Percentiles rank a stretch among this genome's conserved stretches.
Conservation (phyloP, 108 stramenopile species). For the Fragilaria crotonensis region DNA sequence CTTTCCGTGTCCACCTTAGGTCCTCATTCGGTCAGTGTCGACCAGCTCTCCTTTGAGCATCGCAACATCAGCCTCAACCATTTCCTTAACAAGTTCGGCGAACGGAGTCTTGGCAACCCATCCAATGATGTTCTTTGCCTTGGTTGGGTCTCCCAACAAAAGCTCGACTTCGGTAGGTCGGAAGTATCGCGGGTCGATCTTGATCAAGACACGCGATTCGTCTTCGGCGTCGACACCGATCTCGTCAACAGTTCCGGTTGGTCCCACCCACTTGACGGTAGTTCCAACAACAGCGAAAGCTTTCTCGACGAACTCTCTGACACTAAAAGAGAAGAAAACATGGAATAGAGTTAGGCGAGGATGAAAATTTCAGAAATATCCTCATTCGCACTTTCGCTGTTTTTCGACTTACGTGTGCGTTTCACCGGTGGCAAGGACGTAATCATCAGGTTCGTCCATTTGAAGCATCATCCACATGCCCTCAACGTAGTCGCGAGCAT, state of each 20-base stretch:
- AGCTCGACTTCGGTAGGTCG: slow-evolving; percentile 99
- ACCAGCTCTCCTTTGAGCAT: slow-evolving; percentile 63
- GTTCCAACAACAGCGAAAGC: slow-evolving; percentile 82
- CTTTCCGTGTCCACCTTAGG: too few species aligned
- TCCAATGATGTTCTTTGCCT: slow-evolving; percentile 90
- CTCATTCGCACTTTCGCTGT: too few species aligned
- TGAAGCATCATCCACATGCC: slow-evolving; percentile 99
- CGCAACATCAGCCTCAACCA: slow-evolving; percentile 90
- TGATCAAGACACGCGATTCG: slow-evolving; percentile 78
- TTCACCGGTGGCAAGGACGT: slow-evolving; percentile 97
- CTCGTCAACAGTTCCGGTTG: slow-evolving; percentile 87
- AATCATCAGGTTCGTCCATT: slow-evolving; percentile 92
- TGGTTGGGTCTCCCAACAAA: slow-evolving; percentile 91
- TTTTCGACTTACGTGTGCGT: slow-evolving; percentile 57
- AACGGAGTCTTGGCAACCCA: slow-evolving; percentile 85
- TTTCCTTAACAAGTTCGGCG: slow-evolving; percentile 87
- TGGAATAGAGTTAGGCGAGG: background rate
- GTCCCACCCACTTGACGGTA: slow-evolving; percentile 87
- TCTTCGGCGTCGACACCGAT: slow-evolving; percentile 87
- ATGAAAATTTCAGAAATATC: too few species aligned
- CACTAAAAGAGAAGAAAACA: slow-evolving; percentile 13
- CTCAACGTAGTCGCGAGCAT: slow-evolving; percentile 97
- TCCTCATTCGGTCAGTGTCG: slow-evolving; percentile 28
- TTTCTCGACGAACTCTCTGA: slow-evolving; percentile 96
- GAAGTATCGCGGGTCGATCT: slow-evolving; percentile 95